Evolutionary conservation across 2,329 filamentous ascomycete species (phyloP).

Genomic region (Emergomyces orientalis): DNA sequence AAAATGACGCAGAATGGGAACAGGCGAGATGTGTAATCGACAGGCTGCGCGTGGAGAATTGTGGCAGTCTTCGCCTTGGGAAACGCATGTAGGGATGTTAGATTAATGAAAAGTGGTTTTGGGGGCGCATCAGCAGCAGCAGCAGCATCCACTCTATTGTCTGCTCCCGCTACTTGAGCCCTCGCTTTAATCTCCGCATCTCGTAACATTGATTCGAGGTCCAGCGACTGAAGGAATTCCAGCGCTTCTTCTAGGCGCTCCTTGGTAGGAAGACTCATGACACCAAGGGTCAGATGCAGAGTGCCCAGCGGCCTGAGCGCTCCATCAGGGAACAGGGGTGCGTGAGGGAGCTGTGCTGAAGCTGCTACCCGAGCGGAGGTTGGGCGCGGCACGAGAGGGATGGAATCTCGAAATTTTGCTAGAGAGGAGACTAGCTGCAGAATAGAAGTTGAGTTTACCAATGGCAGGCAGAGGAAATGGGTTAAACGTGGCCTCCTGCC

Average conservation of each 20-base stretch:
- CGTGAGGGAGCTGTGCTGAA: slow-evolving; percentile 28
- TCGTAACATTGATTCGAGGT: slow-evolving; percentile 34
- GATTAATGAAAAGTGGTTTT: slow-evolving; percentile 34
- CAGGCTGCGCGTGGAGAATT: slow-evolving; percentile 32
- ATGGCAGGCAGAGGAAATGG: slow-evolving; percentile 45
- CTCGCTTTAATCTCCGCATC: slow-evolving; percentile 24
- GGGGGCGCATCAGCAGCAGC: neutral
- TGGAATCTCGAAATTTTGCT: slow-evolving; percentile 51
- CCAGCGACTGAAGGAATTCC: slow-evolving; percentile 36
- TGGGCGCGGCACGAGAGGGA: slow-evolving; percentile 25
- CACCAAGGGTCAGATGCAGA: slow-evolving; percentile 76
- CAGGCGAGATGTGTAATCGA: slow-evolving; percentile 33
- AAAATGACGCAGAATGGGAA: slow-evolving; percentile 35
- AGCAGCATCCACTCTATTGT: neutral
- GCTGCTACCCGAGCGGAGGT: slow-evolving; percentile 12
- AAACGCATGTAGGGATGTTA: slow-evolving; percentile 36
- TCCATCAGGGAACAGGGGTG: slow-evolving; percentile 47
- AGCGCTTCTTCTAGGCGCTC: slow-evolving; percentile 42
- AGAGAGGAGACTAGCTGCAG: slow-evolving; percentile 58
- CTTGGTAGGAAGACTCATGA: slow-evolving; percentile 60
- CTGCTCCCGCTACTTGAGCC: slow-evolving; percentile 18
- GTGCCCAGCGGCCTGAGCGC: slow-evolving; percentile 71
- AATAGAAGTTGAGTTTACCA: slow-evolving; percentile 53
- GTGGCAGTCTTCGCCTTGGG: slow-evolving; percentile 30
- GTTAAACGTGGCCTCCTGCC: slow-evolving; percentile 27